Conservation (phyloP, 2,329 filamentous ascomycete genomes). For the Alternaria dauci region DNA sequence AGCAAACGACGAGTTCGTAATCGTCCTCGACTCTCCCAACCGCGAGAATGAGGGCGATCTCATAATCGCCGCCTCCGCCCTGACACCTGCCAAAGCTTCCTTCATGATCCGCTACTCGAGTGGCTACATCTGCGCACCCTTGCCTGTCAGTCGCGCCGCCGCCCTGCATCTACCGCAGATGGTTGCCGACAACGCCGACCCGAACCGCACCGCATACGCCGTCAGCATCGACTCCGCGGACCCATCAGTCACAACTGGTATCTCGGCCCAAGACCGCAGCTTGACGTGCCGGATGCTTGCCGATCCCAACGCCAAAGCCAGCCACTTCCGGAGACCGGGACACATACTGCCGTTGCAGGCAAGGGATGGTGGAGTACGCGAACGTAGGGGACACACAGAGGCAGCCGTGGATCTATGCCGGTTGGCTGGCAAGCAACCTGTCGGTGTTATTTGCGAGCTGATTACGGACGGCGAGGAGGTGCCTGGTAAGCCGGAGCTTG, state of each 20-base stretch:
- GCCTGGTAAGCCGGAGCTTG: slow-evolving; percentile 70
- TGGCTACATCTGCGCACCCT: slow-evolving; percentile 89
- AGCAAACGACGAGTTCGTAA: slow-evolving; percentile 81
- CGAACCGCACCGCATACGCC: slow-evolving; percentile 91
- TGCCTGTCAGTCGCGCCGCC: slow-evolving; percentile 73
- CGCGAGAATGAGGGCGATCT: slow-evolving; percentile 99
- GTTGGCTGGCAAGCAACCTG: slow-evolving; percentile 75
- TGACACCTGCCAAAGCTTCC: slow-evolving; percentile 90
- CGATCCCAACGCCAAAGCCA: slow-evolving; percentile 62
- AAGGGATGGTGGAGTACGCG: slow-evolving; percentile 78
- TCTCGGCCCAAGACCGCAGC: slow-evolving; percentile 86
- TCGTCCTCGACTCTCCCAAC: slow-evolving; percentile 89
- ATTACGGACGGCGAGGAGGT: slow-evolving; percentile 84
- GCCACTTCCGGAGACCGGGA: slow-evolving; percentile 80
- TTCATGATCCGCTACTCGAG: slow-evolving; percentile 93
- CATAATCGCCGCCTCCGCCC: slow-evolving; percentile 86
- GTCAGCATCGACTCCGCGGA: slow-evolving; percentile 83
- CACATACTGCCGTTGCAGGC: slow-evolving; percentile 89
- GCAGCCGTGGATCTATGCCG: slow-evolving; percentile 90
- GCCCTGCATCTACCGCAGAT: slow-evolving; percentile 85
- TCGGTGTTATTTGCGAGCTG: slow-evolving; percentile 88
- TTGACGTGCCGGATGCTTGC: slow-evolving; percentile 83
- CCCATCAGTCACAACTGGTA: slow-evolving; percentile 77
- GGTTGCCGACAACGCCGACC: slow-evolving; percentile 79
- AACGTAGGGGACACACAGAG: slow-evolving; percentile 88